These are phyloP conservation scores for Alternaria triticimaculans DNA, from an alignment of 2,329 filamentous ascomycete genomes.

Conservation along the genomic window DNA sequence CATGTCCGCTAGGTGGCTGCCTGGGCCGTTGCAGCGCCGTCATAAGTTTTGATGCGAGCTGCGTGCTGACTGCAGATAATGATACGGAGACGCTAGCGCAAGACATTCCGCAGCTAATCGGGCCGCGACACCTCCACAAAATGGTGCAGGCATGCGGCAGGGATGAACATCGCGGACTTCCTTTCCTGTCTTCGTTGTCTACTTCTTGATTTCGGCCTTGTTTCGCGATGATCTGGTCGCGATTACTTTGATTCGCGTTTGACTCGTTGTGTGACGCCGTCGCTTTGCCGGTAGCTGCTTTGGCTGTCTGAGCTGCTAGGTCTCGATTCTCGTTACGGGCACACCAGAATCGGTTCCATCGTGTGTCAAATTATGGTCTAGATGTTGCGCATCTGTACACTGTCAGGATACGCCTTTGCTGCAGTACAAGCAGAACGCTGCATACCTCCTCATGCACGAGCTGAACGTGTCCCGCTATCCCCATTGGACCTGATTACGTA, in stretches of 20 bases:
- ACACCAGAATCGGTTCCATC: neutral
- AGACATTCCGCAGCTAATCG: neutral
- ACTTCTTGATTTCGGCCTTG: neutral
- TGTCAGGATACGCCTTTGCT: neutral
- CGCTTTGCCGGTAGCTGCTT: neutral
- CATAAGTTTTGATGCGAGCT: neutral
- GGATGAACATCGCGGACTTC: neutral
- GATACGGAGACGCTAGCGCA: neutral
- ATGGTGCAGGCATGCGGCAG: neutral
- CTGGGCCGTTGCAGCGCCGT: neutral
- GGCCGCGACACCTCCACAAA: neutral
- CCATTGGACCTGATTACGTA: neutral
- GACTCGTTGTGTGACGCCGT: neutral
- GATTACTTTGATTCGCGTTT: neutral
- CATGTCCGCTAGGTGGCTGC: neutral
- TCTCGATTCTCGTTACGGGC: neutral
- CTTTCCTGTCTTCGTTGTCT: neutral
- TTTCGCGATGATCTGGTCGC: neutral
- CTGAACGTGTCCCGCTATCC: neutral
- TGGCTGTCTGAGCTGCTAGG: neutral
- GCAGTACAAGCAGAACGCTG: neutral
- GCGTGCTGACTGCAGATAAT: neutral
- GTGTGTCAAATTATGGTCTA: neutral
- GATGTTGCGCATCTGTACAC: neutral
- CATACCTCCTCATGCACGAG: neutral